Evolutionary conservation across 306 rosid genomes (phyloP).

Genomic region (Styphnolobium japonicum): DNA sequence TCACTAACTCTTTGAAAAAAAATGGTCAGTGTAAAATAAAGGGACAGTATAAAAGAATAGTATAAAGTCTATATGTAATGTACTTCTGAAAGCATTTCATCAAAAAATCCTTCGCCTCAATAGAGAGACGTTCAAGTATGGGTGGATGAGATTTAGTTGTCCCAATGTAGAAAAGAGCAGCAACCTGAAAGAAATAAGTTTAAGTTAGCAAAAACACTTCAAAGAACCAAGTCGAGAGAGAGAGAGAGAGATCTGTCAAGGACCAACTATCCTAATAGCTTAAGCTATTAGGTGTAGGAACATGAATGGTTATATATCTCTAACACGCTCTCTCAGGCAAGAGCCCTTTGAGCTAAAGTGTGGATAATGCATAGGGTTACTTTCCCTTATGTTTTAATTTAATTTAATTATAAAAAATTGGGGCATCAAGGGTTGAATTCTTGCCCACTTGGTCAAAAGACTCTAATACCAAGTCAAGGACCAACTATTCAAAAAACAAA

Average conservation of each 20-base stretch:
- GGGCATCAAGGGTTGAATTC: background rate
- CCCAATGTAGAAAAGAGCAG: constrained; percentile 87
- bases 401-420: background rate
- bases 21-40: background rate
- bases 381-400: no score
- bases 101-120: constrained; percentile 84
- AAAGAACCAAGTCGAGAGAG: background rate
- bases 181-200: constrained; percentile 59
- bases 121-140: constrained; percentile 84
- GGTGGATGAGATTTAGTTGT: constrained; percentile 95
- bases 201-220: constrained; percentile 16
- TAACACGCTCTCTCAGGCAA: no score
- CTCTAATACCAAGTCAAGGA: background rate
- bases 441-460: background rate
- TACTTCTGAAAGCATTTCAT: constrained; percentile 85
- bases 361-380: no score
- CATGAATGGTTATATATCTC: no score
- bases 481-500: background rate
- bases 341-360: no score
- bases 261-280: no score
- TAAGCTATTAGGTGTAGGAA: no score
- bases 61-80: constrained; percentile 23
- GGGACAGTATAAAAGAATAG: background rate
- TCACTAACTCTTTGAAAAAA: constrained; percentile 11
- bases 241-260: background rate